A percentile compares a stretch with the other conserved stretches of the same genome.
Evolutionary conservation across 768 basidiomycete genomes (phyloP).

Genomic region (Peribolospora baueri): DNA sequence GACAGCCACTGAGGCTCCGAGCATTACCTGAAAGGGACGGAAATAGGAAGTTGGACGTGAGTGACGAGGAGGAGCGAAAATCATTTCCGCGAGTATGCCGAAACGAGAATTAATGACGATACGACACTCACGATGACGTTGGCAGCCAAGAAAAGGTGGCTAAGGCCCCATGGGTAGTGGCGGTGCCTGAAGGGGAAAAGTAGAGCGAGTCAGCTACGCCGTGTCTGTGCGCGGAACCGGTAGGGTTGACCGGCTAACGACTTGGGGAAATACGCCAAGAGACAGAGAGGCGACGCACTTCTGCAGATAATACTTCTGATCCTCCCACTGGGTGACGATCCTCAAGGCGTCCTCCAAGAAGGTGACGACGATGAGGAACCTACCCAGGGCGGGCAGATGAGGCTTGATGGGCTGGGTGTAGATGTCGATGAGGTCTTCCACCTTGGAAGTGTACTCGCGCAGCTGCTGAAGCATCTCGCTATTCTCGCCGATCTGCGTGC

Average conservation of each 20-base stretch:
- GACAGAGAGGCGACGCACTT: slow-evolving; percentile 32
- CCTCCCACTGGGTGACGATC: slow-evolving; percentile 80
- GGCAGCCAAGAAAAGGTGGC: slow-evolving; percentile 69
- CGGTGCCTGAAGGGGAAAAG: slow-evolving; percentile 39
- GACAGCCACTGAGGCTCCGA: slow-evolving; percentile 55
- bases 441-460: slow-evolving; percentile 15
- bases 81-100: not conserved
- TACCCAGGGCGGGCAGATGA: slow-evolving; percentile 75
- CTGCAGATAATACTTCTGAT: slow-evolving; percentile 96
- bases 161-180: slow-evolving; percentile 82
- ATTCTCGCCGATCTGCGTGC: slow-evolving; percentile 3
- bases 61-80: not conserved
- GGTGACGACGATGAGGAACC: slow-evolving; percentile 92
- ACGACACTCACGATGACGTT: slow-evolving; percentile 61
- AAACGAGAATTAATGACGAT: not conserved
- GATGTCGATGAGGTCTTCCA: slow-evolving; percentile 81
- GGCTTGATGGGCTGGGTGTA: slow-evolving; percentile 83
- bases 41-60: not conserved
- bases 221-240: no score
- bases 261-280: not conserved
- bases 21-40: slow-evolving; percentile 45
- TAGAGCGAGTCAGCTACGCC: not conserved
- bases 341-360: slow-evolving; percentile 91
- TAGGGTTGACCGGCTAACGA: no score
- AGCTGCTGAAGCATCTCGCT: slow-evolving; percentile 11